Evolutionary conservation across 306 rosid species (phyloP).

Genomic region (Pyrus pyrifolia): DNA sequence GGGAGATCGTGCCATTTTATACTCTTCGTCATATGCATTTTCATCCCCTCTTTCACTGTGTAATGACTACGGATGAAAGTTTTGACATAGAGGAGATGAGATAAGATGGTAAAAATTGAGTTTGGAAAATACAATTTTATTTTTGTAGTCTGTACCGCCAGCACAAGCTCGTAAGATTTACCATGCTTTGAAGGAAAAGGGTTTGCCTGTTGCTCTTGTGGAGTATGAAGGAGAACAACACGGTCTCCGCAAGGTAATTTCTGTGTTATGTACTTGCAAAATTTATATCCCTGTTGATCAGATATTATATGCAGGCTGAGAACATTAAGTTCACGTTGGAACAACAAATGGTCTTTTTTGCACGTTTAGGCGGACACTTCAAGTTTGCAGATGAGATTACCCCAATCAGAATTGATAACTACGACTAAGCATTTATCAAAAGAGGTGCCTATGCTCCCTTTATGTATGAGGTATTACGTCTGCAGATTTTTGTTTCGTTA

Average conservation of each 20-base stretch:
- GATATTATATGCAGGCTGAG: slow-evolving; percentile 56
- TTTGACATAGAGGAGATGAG: background rate
- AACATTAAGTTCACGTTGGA: slow-evolving; percentile 83
- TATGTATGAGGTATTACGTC: background rate
- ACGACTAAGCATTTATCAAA: slow-evolving; percentile 25
- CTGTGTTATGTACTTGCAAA: background rate
- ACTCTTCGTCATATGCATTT: background rate
- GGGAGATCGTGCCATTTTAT: slow-evolving; percentile 3
- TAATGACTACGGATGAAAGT: background rate
- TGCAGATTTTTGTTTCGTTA: background rate
- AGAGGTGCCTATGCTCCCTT: background rate
- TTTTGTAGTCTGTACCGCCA: slow-evolving; percentile 69
- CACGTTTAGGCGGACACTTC: slow-evolving; percentile 68
- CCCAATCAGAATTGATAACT: slow-evolving; percentile 73
- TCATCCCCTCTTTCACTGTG: background rate
- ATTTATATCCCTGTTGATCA: slow-evolving; percentile 5
- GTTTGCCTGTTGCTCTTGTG: slow-evolving; percentile 85
- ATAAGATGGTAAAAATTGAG: background rate
- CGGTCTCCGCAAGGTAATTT: slow-evolving; percentile 79
- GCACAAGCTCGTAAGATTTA: slow-evolving; percentile 77
- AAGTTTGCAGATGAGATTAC: slow-evolving; percentile 68
- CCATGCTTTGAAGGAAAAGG: slow-evolving; percentile 71
- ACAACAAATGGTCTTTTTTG: slow-evolving; percentile 96
- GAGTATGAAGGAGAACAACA: slow-evolving; percentile 95
- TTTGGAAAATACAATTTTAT: background rate